Conservation (phyloP, 2,329 filamentous ascomycete genomes). For the Exophiala alcalophila region DNA sequence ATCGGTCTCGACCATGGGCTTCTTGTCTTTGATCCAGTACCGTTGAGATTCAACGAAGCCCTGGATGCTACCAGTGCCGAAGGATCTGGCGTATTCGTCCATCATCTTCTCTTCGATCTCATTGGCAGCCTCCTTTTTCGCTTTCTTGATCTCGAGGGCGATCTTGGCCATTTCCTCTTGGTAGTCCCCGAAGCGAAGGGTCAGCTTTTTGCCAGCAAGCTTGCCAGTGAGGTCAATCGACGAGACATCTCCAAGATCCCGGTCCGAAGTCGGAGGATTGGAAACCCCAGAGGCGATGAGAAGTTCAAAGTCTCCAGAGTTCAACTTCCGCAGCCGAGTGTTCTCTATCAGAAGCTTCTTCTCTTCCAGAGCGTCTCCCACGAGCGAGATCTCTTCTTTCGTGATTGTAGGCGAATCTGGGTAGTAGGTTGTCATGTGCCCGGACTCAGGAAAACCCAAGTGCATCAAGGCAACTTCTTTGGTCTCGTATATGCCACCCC, state of each 20-base stretch:
- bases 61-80: constrained; percentile 69
- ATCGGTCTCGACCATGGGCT: constrained; percentile 75
- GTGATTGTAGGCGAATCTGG: constrained; percentile 72
- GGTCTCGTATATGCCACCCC: constrained; percentile 68
- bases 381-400: constrained; percentile 68
- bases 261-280: constrained; percentile 58
- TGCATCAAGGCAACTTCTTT: constrained; percentile 65
- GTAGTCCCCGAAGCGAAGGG: constrained; percentile 72
- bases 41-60: constrained; percentile 78
- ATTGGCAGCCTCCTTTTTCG: constrained; percentile 67
- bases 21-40: constrained; percentile 79
- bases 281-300: constrained; percentile 68
- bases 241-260: constrained; percentile 66
- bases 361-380: constrained; percentile 70
- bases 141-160: constrained; percentile 62
- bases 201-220: constrained; percentile 65
- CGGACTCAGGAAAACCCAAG: constrained; percentile 69
- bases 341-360: constrained; percentile 72
- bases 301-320: constrained; percentile 65
- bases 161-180: constrained; percentile 68
- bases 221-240: constrained; percentile 60
- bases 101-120: constrained; percentile 73
- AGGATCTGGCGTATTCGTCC: constrained; percentile 70
- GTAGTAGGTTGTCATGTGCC: constrained; percentile 80
- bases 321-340: constrained; percentile 67